Evolutionary conservation across 139 green algal genomes (phyloP), one percentile per base, ranked within the genome.

Genomic region (Picochlorum sp.): DNA sequence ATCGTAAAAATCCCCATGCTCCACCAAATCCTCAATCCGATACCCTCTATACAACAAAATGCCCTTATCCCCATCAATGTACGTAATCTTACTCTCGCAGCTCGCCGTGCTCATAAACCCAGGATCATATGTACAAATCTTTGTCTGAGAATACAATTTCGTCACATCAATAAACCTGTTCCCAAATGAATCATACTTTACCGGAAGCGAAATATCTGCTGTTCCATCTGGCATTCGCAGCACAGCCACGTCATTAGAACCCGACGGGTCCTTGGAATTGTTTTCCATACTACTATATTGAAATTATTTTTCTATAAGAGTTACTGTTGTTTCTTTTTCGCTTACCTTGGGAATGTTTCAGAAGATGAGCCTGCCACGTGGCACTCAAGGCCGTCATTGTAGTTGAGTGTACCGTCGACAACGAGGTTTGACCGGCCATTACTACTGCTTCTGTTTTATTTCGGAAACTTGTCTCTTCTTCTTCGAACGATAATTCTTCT

Each of bases 41-140:
- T 84, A 85, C 65, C 84, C 83, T 8, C 84, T 67, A 62, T 91
- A 91, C 38, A 86, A 56, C 11, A 90, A 74, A 1, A 85, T 51
- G 14, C 84, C 84, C 37, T 83, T 76, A 18, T 70, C 69, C 31
- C 84, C 84, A 63, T 91, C 83, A 45, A 89, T 90, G 68, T 76
- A 90, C 3, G 81, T 89, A 57, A 91, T 91, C 34, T 63, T 58
- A 0, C 73, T 84, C 47, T 83, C 51, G 68, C 83, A 90, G 3
- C 70, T 71, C 4, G 77, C 84, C 56, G 84, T 90, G 45, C 68
- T 82, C 9, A 64, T 80, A 60, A 87, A 90, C 9, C 84, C 84
- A 4, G 84, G 83, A 62, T 91, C 84, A 64, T 81, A 91, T 13
- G 84, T 91, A 74, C 81, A 91, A 30, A 90, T 70, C 14, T 79